Conservation (phyloP, 1,139 yeast species). For the Kodamaea suecica region DNA sequence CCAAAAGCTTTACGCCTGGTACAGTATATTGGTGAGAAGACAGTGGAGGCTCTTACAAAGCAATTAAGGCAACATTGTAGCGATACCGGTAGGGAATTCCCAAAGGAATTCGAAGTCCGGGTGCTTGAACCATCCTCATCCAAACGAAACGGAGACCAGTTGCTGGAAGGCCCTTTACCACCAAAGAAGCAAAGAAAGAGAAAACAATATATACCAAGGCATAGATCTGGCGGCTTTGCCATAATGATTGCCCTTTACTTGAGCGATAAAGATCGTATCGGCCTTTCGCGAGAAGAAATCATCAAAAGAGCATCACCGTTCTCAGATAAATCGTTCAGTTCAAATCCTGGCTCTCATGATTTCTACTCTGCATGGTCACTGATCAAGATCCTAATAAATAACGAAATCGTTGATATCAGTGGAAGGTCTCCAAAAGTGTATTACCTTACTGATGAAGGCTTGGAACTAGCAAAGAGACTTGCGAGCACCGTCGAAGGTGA, state of each 20-base stretch:
- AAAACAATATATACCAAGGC: constrained; percentile 66
- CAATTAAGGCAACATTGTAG: constrained; percentile 46
- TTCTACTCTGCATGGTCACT: constrained; percentile 81
- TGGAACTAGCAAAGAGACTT: constrained; percentile 57
- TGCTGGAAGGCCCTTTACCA: constrained; percentile 7
- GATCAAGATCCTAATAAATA: constrained; percentile 57
- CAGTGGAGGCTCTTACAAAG: constrained; percentile 44
- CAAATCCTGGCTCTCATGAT: constrained; percentile 59
- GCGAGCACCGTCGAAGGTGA: constrained; percentile 37
- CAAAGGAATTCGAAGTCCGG: constrained; percentile 29
- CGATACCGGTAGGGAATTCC: constrained; percentile 37
- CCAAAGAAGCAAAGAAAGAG: constrained; percentile 28
- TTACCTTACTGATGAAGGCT: constrained; percentile 71
- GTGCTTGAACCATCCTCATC: constrained; percentile 7
- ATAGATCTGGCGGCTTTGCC: constrained; percentile 85
- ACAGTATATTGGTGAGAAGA: constrained; percentile 61
- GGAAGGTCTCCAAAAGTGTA: constrained; percentile 62
- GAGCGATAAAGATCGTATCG: constrained; percentile 46
- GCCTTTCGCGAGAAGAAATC: constrained; percentile 62
- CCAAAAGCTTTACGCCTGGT: constrained; percentile 51
- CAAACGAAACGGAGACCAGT: no score
- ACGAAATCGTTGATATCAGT: constrained; percentile 55
- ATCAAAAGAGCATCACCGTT: constrained; percentile 54
- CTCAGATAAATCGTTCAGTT: constrained; percentile 63
- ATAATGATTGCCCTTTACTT: constrained; percentile 63